These are phyloP conservation scores for Cardiospermum halicacabum DNA, from an alignment of 345 rosid species.

Conservation along the genomic window DNA sequence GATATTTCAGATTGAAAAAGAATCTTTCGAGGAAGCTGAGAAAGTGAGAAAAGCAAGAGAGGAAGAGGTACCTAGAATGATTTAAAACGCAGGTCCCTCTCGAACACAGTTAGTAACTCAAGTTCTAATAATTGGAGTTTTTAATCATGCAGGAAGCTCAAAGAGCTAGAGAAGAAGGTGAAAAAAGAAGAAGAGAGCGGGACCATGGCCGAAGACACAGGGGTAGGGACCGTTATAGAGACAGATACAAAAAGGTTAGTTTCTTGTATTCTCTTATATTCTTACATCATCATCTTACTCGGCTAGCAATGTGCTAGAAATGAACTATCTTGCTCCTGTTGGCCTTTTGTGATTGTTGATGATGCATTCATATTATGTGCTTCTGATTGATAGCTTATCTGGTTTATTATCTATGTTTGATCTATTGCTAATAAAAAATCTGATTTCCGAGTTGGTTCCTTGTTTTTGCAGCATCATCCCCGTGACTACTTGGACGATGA, in stretches of 20 bases:
- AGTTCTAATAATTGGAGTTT: not conserved
- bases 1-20: slow-evolving; percentile 40
- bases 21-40: slow-evolving; percentile 41
- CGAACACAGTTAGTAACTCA: no score
- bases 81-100: no score
- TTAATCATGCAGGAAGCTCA: slow-evolving; percentile 39
- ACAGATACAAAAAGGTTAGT: slow-evolving; percentile 35
- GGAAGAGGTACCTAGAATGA: slow-evolving; percentile 33
- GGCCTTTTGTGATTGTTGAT: not conserved
- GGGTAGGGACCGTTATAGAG: slow-evolving; percentile 27
- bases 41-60: slow-evolving; percentile 36
- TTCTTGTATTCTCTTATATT: not conserved
- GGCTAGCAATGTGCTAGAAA: not conserved
- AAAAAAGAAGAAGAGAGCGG: slow-evolving; percentile 42
- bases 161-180: slow-evolving; percentile 46
- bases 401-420: not conserved
- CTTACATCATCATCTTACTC: not conserved
- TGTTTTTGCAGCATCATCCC: slow-evolving; percentile 30
- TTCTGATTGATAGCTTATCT: not conserved
- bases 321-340: not conserved
- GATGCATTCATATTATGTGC: not conserved
- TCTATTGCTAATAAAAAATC: not conserved
- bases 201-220: slow-evolving; percentile 31
- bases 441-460: slow-evolving; percentile 2
- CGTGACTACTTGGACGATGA: slow-evolving; percentile 39